Conservation (phyloP, 73 alveolate genomes). For the Paramecium octaurelia region DNA sequence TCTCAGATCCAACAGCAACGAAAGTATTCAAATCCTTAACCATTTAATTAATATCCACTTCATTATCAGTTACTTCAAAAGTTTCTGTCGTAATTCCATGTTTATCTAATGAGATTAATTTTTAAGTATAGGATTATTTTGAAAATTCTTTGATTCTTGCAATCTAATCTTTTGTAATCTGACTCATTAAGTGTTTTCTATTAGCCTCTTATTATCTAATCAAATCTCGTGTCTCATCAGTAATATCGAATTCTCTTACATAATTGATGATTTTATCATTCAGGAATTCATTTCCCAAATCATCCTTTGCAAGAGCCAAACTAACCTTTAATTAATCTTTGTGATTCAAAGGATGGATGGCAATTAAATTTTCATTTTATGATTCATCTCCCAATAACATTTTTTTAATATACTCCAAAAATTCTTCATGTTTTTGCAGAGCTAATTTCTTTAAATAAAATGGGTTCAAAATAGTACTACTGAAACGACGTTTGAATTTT, state of each 20-base stretch:
- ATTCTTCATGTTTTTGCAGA: neutral
- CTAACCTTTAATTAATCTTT: neutral
- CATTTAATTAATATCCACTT: neutral
- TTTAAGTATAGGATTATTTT: neutral
- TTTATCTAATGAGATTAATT: neutral
- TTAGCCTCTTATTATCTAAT: neutral
- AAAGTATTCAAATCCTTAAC: neutral
- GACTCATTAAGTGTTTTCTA: neutral
- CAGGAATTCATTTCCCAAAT: neutral
- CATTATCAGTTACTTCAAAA: conserved; percentile 11
- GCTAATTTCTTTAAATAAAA: neutral
- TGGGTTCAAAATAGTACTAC: neutral
- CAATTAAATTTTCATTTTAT: neutral
- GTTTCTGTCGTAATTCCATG: conserved; percentile 14
- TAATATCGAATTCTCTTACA: conserved; percentile 9
- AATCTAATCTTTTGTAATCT: neutral
- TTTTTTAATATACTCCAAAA: neutral
- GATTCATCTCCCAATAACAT: neutral
- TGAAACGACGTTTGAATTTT: neutral
- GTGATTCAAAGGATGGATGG: conserved; percentile 10
- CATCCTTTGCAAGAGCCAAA: neutral
- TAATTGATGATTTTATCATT: neutral
- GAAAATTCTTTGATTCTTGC: neutral
- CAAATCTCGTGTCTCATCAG: neutral
- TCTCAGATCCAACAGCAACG: neutral